A percentile compares a stretch with the other conserved stretches of the same genome.
phyloP scores from a whole-genome alignment of 108 stramenopile genomes.

The Stephanodiscus triporus region DNA sequence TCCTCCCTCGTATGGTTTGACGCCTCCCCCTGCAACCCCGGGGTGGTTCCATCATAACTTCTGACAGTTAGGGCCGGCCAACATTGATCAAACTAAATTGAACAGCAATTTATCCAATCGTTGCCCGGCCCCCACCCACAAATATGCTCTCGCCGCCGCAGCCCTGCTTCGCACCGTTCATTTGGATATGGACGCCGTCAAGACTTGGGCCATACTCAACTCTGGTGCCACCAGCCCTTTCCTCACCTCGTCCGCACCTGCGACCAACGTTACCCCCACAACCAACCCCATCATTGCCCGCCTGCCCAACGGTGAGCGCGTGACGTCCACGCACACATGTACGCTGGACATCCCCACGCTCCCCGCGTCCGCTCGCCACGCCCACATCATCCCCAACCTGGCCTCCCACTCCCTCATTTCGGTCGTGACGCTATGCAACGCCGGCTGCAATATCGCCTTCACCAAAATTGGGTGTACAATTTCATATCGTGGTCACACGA shows the following conservation, averaged over 20 bases:
- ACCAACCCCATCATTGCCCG: background rate
- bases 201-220: background rate
- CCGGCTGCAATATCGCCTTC: slow-evolving; percentile 7
- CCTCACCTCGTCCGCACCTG: background rate
- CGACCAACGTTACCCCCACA: background rate
- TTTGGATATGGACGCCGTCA: background rate
- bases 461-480: slow-evolving; percentile 3
- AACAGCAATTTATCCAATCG: background rate
- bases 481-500: background rate
- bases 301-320: background rate
- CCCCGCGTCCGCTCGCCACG: background rate
- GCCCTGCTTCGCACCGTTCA: background rate
- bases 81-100: background rate
- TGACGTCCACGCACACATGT: slow-evolving; percentile 15
- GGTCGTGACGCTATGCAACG: slow-evolving; percentile 4
- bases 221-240: slow-evolving; percentile 13
- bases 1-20: no score
- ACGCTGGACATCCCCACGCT: background rate
- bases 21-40: no score
- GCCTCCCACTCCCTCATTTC: slow-evolving; percentile 7
- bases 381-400: slow-evolving; percentile 17
- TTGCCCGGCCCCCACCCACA: background rate
- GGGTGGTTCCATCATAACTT: no score
- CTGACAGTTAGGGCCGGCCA: no score
- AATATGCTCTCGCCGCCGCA: no score